phyloP scores from a whole-genome alignment of 2,329 filamentous ascomycete species.

The Zopfia rhizophila region DNA sequence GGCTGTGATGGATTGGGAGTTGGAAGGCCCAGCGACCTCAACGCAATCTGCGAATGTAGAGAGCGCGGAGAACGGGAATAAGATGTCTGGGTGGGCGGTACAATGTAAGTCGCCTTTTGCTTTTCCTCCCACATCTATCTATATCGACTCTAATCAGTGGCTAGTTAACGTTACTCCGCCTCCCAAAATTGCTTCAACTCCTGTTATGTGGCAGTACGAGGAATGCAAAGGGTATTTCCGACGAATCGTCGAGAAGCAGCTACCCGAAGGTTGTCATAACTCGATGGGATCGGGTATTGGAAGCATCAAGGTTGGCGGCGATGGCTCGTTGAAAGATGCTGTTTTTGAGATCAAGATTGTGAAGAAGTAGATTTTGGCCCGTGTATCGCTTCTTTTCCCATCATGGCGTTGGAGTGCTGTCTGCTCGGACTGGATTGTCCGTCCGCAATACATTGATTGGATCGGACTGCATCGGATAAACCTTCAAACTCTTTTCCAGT shows the following conservation, averaged over 20 bases:
- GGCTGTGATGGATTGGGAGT: constrained; percentile 28
- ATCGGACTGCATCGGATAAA: too few relatives aligned
- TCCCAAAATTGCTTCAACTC: constrained; percentile 22
- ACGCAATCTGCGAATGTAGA: constrained; percentile 31
- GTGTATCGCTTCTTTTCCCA: too few relatives aligned
- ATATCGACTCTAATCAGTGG: too few relatives aligned
- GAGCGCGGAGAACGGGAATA: constrained; percentile 21
- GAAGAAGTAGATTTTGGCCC: constrained; percentile 6
- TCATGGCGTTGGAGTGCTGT: too few relatives aligned
- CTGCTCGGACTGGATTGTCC: too few relatives aligned
- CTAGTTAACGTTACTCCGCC: constrained; percentile 39
- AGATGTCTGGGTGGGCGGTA: constrained; percentile 29
- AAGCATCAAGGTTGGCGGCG: constrained; percentile 33
- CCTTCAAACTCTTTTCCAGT: too few relatives aligned
- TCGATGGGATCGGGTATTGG: constrained; percentile 32
- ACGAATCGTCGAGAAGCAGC: constrained; percentile 29
- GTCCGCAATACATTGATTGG: too few relatives aligned
- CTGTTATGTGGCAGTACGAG: constrained; percentile 32
- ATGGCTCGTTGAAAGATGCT: constrained; percentile 30
- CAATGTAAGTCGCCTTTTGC: constrained; percentile 39
- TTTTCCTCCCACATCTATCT: too few relatives aligned
- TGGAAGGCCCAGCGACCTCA: constrained; percentile 28
- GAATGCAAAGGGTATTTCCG: constrained; percentile 45
- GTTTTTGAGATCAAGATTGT: constrained; percentile 36
- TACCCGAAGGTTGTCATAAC: constrained; percentile 32